phyloP scores from a whole-genome alignment of 768 basidiomycete genomes.

The Collybia sordida region DNA sequence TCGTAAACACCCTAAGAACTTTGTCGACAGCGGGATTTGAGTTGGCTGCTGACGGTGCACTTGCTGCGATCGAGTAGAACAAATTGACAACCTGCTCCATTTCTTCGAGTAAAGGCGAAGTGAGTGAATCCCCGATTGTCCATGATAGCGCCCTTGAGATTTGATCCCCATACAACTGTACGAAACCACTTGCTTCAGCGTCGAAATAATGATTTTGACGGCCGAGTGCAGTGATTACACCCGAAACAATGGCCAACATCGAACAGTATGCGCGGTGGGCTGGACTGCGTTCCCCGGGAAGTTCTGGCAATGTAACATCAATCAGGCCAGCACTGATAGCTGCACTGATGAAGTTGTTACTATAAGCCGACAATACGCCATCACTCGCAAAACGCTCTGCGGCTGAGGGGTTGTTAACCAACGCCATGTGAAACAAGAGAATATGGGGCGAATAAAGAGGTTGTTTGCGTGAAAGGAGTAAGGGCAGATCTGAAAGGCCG shows the following conservation, averaged over 20 bases:
- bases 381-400: slow-evolving; percentile 87
- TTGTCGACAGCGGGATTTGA: slow-evolving; percentile 53
- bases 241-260: slow-evolving; percentile 79
- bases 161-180: slow-evolving; percentile 83
- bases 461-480: slow-evolving; percentile 61
- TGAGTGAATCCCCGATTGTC: slow-evolving; percentile 80
- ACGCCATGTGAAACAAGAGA: slow-evolving; percentile 82
- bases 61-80: slow-evolving; percentile 72
- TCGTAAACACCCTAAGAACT: slow-evolving; percentile 68
- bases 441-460: slow-evolving; percentile 77
- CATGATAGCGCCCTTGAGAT: slow-evolving; percentile 75
- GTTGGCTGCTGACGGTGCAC: slow-evolving; percentile 44
- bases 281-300: slow-evolving; percentile 75
- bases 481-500: slow-evolving; percentile 64
- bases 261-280: slow-evolving; percentile 81
- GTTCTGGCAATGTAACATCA: slow-evolving; percentile 62
- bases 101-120: slow-evolving; percentile 76
- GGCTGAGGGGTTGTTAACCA: slow-evolving; percentile 72
- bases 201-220: slow-evolving; percentile 77
- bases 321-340: slow-evolving; percentile 77
- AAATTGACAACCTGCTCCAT: slow-evolving; percentile 77
- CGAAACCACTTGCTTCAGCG: slow-evolving; percentile 80
- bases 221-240: slow-evolving; percentile 62
- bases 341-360: slow-evolving; percentile 75
- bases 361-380: slow-evolving; percentile 79